Percentiles rank a stretch among this genome's conserved stretches.
Conservation (phyloP, 1,139 yeast species). For the Kodamaea fungicola region DNA sequence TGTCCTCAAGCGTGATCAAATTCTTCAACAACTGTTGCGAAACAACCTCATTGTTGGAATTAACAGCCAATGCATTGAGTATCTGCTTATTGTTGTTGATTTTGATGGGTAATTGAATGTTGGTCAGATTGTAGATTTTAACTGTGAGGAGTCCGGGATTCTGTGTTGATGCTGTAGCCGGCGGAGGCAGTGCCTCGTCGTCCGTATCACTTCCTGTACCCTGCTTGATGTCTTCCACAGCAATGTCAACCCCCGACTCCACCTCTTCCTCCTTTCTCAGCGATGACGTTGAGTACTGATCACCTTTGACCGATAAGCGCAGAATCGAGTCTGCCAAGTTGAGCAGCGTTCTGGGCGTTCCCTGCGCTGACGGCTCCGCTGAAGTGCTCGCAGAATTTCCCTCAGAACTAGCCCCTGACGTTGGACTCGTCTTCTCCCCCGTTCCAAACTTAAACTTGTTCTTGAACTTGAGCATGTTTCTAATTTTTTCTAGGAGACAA, state of each 20-base stretch:
- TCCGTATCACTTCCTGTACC: background rate
- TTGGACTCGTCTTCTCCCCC: slow-evolving; percentile 12
- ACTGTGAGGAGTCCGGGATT: slow-evolving; percentile 71
- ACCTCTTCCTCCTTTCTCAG: slow-evolving; percentile 3
- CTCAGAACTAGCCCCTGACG: slow-evolving; percentile 11
- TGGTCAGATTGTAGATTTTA: slow-evolving; percentile 60
- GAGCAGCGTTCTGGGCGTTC: slow-evolving; percentile 22
- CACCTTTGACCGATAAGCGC: slow-evolving; percentile 22
- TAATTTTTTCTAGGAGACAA: background rate
- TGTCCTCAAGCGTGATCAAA: slow-evolving; percentile 23
- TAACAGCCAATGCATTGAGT: slow-evolving; percentile 48
- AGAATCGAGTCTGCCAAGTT: slow-evolving; percentile 25
- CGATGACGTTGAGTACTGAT: slow-evolving; percentile 1
- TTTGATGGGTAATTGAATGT: slow-evolving; percentile 60
- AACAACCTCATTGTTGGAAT: slow-evolving; percentile 39
- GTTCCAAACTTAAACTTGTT: slow-evolving; percentile 47
- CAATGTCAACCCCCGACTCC: slow-evolving; percentile 3
- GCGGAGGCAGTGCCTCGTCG: too few species aligned
- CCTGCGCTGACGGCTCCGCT: slow-evolving; percentile 12
- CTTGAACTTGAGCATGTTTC: slow-evolving; percentile 40
- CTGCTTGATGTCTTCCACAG: background rate
- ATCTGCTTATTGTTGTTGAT: slow-evolving; percentile 52
- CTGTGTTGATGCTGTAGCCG: slow-evolving; percentile 9
- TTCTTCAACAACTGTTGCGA: slow-evolving; percentile 34
- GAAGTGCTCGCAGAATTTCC: slow-evolving; percentile 1